Conservation (phyloP, 345 rosid species). For the Arabidopsis arenosa region DNA sequence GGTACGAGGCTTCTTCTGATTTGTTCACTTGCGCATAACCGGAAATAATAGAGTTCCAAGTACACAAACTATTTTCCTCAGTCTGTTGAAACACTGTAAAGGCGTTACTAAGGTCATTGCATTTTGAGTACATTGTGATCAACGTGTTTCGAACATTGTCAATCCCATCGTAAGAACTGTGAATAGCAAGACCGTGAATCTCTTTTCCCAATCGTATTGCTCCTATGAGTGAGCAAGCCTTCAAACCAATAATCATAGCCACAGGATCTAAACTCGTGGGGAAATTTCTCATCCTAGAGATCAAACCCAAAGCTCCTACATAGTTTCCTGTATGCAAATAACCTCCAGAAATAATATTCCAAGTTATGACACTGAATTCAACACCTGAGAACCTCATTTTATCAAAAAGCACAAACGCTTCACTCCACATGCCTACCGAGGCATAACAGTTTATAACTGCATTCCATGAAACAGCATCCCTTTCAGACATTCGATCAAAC, state of each 20-base stretch:
- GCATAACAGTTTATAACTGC: constrained; percentile 70
- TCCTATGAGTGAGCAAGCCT: constrained; percentile 72
- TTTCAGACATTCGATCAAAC: constrained; percentile 67
- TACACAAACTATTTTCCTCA: constrained; percentile 53
- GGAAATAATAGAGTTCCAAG: constrained; percentile 84
- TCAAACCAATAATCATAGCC: constrained; percentile 62
- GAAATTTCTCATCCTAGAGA: constrained; percentile 57
- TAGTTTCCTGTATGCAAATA: constrained; percentile 57
- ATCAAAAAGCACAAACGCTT: constrained; percentile 66
- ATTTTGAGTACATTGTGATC: constrained; percentile 80
- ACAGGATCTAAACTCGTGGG: constrained; percentile 57
- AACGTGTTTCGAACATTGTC: constrained; percentile 67
- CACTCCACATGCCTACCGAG: constrained; percentile 65
- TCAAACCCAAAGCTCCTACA: constrained; percentile 55
- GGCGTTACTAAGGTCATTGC: constrained; percentile 58
- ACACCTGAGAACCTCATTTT: constrained; percentile 56
- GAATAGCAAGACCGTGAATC: constrained; percentile 66
- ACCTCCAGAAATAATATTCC: constrained; percentile 75
- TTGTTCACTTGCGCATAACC: constrained; percentile 59
- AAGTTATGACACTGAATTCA: constrained; percentile 59
- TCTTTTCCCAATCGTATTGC: constrained; percentile 61
- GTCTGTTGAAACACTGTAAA: constrained; percentile 50
- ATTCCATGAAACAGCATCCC: constrained; percentile 83
- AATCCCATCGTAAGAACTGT: constrained; percentile 45
- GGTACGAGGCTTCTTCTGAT: constrained; percentile 67